These are phyloP conservation scores for Barnettozyma vustinii DNA, from an alignment of 805 yeast genomes.

Conservation along the genomic window DNA sequence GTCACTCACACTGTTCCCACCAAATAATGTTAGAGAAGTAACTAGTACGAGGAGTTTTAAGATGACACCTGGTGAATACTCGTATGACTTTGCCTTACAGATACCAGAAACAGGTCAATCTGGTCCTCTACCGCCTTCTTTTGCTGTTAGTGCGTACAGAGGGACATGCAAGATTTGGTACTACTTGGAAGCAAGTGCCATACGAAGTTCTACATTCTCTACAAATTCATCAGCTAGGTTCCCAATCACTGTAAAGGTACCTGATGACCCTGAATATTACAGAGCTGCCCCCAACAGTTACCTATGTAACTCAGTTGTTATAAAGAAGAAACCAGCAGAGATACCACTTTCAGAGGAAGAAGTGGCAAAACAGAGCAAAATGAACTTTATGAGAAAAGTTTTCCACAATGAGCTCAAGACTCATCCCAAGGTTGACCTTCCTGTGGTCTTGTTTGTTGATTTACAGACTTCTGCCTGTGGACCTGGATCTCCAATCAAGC, in stretches of 20 bases:
- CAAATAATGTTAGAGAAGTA: conserved; percentile 41
- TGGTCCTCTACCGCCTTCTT: neutral
- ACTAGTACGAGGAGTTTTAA: conserved; percentile 30
- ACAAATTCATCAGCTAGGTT: neutral
- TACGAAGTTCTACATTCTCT: neutral
- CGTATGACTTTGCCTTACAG: conserved; percentile 35
- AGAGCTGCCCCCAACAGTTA: neutral
- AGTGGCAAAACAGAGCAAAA: neutral
- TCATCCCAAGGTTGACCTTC: neutral
- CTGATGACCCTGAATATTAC: neutral
- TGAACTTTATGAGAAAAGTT: neutral
- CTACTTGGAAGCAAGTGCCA: neutral
- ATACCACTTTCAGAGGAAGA: neutral
- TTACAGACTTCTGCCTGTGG: neutral
- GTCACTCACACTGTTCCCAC: conserved; percentile 45
- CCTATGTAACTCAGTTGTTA: neutral
- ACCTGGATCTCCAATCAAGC: neutral
- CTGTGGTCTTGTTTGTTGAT: neutral
- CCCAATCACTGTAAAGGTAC: neutral
- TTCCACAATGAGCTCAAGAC: neutral
- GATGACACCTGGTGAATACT: conserved; percentile 40
- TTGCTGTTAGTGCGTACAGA: neutral
- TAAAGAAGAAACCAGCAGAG: neutral
- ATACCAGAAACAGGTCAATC: conserved; percentile 6
- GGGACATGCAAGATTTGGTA: neutral